These are phyloP conservation scores for Lithocarpus polystachyus DNA, from an alignment of 306 rosid species.

Conservation along the genomic window DNA sequence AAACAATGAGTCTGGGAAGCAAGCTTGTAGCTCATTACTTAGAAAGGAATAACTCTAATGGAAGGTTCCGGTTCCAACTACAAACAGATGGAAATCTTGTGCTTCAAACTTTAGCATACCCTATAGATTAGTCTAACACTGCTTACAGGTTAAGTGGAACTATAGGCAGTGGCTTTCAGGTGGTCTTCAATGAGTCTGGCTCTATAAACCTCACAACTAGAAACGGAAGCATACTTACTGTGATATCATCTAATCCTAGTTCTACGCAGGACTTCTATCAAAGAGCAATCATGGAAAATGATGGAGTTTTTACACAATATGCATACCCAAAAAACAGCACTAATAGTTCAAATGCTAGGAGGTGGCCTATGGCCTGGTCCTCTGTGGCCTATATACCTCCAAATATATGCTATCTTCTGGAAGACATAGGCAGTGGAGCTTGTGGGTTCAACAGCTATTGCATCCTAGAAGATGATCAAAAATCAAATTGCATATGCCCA, in stretches of 20 bases:
- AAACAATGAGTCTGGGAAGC: background rate
- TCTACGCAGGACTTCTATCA: constrained; percentile 29
- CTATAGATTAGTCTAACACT: background rate
- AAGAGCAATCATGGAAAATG: constrained; percentile 51
- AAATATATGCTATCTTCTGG: background rate
- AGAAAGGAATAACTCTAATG: background rate
- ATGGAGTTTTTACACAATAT: constrained; percentile 56
- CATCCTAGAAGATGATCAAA: background rate
- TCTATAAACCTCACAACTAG: constrained; percentile 26
- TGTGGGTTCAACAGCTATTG: background rate
- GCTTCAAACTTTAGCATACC: constrained; percentile 38
- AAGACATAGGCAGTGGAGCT: background rate
- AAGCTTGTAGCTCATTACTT: constrained; percentile 35
- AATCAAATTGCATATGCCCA: constrained; percentile 27
- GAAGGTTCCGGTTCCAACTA: constrained; percentile 48
- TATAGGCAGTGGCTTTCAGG: background rate
- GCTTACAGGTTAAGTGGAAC: constrained; percentile 18
- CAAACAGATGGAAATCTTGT: background rate
- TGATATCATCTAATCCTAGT: background rate
- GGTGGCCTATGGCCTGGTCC: background rate
- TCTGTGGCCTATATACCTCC: background rate
- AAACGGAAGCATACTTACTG: background rate
- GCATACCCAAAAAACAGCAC: constrained; percentile 23
- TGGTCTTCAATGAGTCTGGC: constrained; percentile 40
- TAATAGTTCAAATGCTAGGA: background rate